phyloP scores from a whole-genome alignment of 345 rosid species.

The Camelina sativa region DNA sequence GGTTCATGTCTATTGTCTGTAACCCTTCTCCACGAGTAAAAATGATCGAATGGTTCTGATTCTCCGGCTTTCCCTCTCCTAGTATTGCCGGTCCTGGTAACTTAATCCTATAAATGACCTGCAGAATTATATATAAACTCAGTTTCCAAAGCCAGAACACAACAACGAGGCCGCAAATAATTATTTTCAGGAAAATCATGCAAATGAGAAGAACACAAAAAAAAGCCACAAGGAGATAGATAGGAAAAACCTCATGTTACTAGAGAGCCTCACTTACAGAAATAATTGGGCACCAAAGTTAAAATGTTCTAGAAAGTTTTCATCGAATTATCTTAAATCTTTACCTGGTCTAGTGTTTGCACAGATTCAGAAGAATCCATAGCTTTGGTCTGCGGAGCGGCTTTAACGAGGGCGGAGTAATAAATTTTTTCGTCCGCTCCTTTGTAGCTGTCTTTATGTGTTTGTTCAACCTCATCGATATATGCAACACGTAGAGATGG shows the following conservation, averaged over 20 bases:
- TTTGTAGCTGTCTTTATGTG: slow-evolving; percentile 56
- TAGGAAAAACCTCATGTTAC: background rate
- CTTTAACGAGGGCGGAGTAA: slow-evolving; percentile 74
- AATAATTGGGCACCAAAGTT: background rate
- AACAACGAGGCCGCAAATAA: background rate
- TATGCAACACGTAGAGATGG: slow-evolving; percentile 82
- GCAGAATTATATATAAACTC: slow-evolving; percentile 27
- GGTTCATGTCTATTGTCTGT: slow-evolving; percentile 73
- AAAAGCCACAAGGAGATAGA: background rate
- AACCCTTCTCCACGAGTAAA: slow-evolving; percentile 69
- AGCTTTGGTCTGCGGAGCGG: slow-evolving; percentile 60
- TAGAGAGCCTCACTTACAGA: background rate
- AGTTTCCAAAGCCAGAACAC: slow-evolving; percentile 18
- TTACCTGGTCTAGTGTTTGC: slow-evolving; percentile 77
- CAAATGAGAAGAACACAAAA: background rate
- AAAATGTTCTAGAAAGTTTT: slow-evolving; percentile 16
- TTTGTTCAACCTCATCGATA: slow-evolving; percentile 76
- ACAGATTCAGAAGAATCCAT: slow-evolving; percentile 74
- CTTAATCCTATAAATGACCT: slow-evolving; percentile 62
- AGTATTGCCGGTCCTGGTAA: slow-evolving; percentile 65
- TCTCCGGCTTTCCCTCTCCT: slow-evolving; percentile 72
- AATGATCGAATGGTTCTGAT: slow-evolving; percentile 66
- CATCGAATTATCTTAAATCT: slow-evolving; percentile 12
- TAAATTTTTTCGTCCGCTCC: slow-evolving; percentile 57
- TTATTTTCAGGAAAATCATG: slow-evolving; percentile 23